These are phyloP conservation scores for Albizia julibrissin DNA, from an alignment of 306 rosid species.

Conservation along the genomic window DNA sequence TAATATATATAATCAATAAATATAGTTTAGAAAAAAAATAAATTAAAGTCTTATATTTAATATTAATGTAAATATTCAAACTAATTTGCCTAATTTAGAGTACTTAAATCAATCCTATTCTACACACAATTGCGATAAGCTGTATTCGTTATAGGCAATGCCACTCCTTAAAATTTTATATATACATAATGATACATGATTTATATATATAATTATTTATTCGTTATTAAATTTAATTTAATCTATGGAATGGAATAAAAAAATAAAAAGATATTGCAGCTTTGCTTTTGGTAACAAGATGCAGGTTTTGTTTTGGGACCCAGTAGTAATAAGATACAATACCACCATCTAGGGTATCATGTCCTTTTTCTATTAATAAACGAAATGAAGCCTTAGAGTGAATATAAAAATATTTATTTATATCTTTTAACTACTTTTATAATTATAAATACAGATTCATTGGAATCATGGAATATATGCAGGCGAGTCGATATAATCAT, in stretches of 20 bases:
- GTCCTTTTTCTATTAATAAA: neutral
- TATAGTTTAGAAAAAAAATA: too few relatives aligned
- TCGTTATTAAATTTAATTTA: neutral
- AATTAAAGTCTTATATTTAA: too few relatives aligned
- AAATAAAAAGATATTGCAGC: neutral
- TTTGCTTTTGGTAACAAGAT: neutral
- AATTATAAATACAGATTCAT: neutral
- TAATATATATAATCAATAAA: too few relatives aligned
- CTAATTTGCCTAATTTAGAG: too few relatives aligned
- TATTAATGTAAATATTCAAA: too few relatives aligned
- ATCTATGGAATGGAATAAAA: neutral
- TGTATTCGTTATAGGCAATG: too few relatives aligned
- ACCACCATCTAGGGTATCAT: neutral
- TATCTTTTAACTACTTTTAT: neutral
- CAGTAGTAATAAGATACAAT: neutral
- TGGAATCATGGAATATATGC: slow-evolving; percentile 15
- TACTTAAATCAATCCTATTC: too few relatives aligned
- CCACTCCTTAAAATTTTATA: neutral
- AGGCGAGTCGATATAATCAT: slow-evolving; percentile 32
- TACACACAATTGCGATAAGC: too few relatives aligned
- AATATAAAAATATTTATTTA: neutral
- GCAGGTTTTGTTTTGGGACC: neutral
- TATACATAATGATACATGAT: too few relatives aligned
- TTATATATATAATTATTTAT: too few relatives aligned
- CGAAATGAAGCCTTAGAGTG: neutral